Evolutionary conservation across 306 rosid species (phyloP).

Genomic region (Vigna unguiculata): DNA sequence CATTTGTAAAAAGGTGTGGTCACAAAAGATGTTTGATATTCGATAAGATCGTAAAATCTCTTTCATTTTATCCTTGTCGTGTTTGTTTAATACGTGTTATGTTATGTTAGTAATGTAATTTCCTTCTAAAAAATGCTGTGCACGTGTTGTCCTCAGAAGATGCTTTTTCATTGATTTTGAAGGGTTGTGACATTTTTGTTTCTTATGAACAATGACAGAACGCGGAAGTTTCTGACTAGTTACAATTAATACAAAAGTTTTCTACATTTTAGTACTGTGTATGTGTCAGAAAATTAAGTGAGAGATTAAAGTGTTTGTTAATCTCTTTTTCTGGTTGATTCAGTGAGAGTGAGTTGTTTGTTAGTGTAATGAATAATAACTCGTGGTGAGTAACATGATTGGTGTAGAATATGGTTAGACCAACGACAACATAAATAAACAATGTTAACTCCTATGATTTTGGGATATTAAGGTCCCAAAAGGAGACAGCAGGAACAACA

Average conservation of each 20-base stretch:
- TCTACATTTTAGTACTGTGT: neutral
- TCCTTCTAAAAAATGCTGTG: neutral
- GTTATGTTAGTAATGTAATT: neutral
- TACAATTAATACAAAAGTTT: neutral
- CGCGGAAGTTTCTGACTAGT: neutral
- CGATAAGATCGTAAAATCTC: neutral
- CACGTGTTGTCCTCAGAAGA: neutral
- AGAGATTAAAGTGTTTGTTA: neutral
- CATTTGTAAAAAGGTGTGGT: neutral
- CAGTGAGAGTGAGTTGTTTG: neutral
- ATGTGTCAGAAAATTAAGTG: neutral
- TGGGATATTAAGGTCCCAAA: conserved; percentile 29
- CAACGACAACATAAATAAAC: neutral
- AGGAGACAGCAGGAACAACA: conserved; percentile 11
- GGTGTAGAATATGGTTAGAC: conserved; percentile 13
- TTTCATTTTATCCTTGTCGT: neutral
- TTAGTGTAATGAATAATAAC: neutral
- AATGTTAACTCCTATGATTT: conserved; percentile 18
- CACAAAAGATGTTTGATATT: neutral
- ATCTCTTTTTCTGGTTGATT: neutral
- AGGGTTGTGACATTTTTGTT: neutral
- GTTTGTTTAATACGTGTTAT: neutral
- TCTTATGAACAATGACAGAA: neutral
- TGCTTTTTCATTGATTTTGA: neutral
- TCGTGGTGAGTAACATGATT: neutral